Evolutionary conservation across 345 rosid species (phyloP), one percentile per base, ranked within the genome.

Genomic region (Salix suchowensis): DNA sequence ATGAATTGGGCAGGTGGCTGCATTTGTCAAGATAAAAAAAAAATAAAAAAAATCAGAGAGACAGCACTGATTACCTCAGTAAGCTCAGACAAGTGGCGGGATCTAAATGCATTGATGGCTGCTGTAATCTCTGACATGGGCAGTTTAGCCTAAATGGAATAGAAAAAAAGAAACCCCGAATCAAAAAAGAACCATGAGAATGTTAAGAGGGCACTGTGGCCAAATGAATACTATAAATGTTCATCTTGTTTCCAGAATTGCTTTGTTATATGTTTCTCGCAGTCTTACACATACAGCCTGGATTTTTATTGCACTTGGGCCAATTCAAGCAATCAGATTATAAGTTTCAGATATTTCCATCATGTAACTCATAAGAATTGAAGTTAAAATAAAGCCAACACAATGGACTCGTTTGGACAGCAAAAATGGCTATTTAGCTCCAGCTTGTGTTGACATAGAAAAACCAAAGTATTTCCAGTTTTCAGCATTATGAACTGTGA

Each of bases 81-180:
- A 26, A 95, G 93, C 81, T 96, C 99, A 13, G 99, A 88, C 75
- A 96, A 85, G 79, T 96, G 99, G 70, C 98, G 99, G 46, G 91
- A 85, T 82, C 98, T 91, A 79, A 90, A 95, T 80, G 93, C 97
- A 44, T 93, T 95, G 76, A 95, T 95, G 40, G 98, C 89, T 55
- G 93, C 86, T 50, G 96, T 94, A 28, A 96, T 96, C 88, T 93
- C 99, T 0, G 97, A 91, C 18, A 74, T 80, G 14, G 99, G 99
- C 77, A 94, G 82, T 85, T 94, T 94, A 70, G 96, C 92, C 98
- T 94, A 78, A 13, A 85, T n/a, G 72, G 58, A 60, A 26, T 39
- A 65, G n/a, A 73, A 19, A 42, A 34, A 14, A 69, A 74, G 18
- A 70, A 32, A 74, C 65, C 21, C 32, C 9, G 78, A 36, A 26